These are phyloP conservation scores for Pseudocercospora vitis DNA, from an alignment of 2,329 filamentous ascomycete species.

Conservation along the genomic window DNA sequence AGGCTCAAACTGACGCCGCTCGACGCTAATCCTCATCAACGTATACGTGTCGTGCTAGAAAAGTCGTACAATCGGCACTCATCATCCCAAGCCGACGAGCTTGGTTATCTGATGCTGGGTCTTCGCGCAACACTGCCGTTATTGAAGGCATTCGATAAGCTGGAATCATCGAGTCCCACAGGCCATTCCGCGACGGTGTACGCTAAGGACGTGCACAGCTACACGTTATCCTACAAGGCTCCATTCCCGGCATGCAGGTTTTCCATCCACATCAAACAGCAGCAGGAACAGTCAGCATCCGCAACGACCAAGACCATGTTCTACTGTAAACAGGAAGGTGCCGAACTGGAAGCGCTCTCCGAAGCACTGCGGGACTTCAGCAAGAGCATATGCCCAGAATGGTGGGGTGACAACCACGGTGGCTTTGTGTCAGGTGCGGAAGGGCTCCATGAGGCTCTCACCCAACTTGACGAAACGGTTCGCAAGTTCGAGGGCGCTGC, in stretches of 20 bases:
- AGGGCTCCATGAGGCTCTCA: conserved; percentile 33
- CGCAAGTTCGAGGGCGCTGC: conserved; percentile 28
- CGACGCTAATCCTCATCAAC: conserved; percentile 34
- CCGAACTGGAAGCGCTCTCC: no score
- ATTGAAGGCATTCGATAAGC: conserved; percentile 59
- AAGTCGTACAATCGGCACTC: conserved; percentile 47
- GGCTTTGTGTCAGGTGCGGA: conserved; percentile 7
- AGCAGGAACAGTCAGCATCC: conserved; percentile 18
- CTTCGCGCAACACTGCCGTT: conserved; percentile 58
- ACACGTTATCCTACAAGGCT: conserved; percentile 43
- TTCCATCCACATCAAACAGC: conserved; percentile 30
- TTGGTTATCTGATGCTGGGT: background rate
- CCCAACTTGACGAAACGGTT: conserved; percentile 42
- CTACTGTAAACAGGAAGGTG: no score
- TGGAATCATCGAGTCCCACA: conserved; percentile 49
- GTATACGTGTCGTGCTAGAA: conserved; percentile 33
- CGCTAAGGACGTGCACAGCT: conserved; percentile 38
- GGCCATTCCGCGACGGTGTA: conserved; percentile 25
- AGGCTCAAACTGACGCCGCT: conserved; percentile 57
- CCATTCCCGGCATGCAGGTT: conserved; percentile 41
- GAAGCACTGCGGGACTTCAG: conserved; percentile 12
- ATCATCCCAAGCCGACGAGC: no score
- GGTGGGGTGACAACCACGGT: conserved; percentile 11
- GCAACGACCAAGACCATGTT: conserved; percentile 31
- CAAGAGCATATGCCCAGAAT: conserved; percentile 5